Evolutionary conservation across 805 yeast species (phyloP).

Genomic region (Cyberlindnera maclurae): DNA sequence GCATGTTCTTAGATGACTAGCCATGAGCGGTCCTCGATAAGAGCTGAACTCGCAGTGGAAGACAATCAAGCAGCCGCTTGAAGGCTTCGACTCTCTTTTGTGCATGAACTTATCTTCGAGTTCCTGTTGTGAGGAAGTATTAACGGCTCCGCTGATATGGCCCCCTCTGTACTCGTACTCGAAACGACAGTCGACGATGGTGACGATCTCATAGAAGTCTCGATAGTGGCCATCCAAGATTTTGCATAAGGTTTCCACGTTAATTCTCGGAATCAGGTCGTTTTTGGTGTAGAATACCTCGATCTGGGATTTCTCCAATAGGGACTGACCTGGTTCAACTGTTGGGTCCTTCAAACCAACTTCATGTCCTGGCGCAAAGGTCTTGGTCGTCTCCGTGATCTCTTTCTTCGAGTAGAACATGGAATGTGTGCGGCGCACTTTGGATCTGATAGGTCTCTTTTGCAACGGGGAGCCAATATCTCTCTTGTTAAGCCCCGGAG

Average conservation of each 20-base stretch:
- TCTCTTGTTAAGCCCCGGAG: slow-evolving; percentile 18
- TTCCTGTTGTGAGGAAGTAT: slow-evolving; percentile 62
- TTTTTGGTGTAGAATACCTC: slow-evolving; percentile 38
- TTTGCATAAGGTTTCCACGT: slow-evolving; percentile 47
- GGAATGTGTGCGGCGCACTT: slow-evolving; percentile 57
- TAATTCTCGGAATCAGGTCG: slow-evolving; percentile 68
- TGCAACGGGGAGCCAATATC: slow-evolving; percentile 36
- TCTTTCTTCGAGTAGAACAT: slow-evolving; percentile 58
- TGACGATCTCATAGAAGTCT: slow-evolving; percentile 33
- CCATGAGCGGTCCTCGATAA: slow-evolving; percentile 92
- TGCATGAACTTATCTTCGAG: slow-evolving; percentile 51
- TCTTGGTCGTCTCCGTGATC: slow-evolving; percentile 30
- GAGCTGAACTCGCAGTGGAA: slow-evolving; percentile 95
- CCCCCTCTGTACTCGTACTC: slow-evolving; percentile 92
- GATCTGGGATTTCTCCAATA: slow-evolving; percentile 27
- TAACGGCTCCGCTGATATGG: slow-evolving; percentile 78
- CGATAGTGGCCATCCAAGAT: slow-evolving; percentile 51
- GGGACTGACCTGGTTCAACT: slow-evolving; percentile 9
- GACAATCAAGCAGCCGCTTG: slow-evolving; percentile 44
- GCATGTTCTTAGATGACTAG: slow-evolving; percentile 72
- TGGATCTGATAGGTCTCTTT: slow-evolving; percentile 25
- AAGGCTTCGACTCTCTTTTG: slow-evolving; percentile 13
- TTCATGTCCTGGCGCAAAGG: slow-evolving; percentile 15
- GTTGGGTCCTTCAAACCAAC: slow-evolving; percentile 9
- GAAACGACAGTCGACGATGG: slow-evolving; percentile 83